These are phyloP conservation scores for Sextonia rubra DNA, from an alignment of 164 flowering plant species.

Conservation along the genomic window DNA sequence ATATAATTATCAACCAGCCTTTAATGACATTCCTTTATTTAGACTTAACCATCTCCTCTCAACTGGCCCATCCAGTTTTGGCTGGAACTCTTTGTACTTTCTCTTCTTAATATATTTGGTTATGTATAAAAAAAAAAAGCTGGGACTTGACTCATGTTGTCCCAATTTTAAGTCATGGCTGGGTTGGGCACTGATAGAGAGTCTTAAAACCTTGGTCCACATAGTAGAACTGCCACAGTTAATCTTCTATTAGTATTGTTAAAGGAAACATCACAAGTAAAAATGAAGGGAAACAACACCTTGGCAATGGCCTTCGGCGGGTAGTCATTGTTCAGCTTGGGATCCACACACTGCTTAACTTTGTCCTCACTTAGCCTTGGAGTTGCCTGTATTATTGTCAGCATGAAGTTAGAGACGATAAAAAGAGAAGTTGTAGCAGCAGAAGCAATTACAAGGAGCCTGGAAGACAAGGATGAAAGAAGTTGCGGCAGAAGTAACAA, in stretches of 20 bases:
- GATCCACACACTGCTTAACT: constrained; percentile 80
- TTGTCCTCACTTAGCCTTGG: constrained; percentile 90
- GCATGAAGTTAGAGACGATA: background rate
- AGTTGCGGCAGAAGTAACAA: background rate
- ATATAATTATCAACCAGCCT: no score
- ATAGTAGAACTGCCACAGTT: background rate
- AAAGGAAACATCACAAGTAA: background rate
- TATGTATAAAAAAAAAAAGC: no score
- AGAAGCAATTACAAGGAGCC: background rate
- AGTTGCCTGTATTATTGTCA: constrained; percentile 51
- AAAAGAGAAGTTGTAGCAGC: background rate
- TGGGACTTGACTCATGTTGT: no score
- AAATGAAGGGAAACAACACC: constrained; percentile 30
- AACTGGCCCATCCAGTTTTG: no score
- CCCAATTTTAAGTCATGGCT: no score
- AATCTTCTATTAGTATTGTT: background rate
- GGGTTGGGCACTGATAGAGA: background rate
- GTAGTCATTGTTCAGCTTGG: constrained; percentile 63
- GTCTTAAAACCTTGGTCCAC: background rate
- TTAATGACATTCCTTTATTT: no score
- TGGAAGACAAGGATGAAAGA: background rate
- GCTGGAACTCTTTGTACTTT: no score
- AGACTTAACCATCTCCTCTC: no score
- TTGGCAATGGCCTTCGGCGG: constrained; percentile 95
- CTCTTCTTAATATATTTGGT: no score